Conservation (phyloP, 2,329 filamentous ascomycete species). For the Xylariaceae sp. region DNA sequence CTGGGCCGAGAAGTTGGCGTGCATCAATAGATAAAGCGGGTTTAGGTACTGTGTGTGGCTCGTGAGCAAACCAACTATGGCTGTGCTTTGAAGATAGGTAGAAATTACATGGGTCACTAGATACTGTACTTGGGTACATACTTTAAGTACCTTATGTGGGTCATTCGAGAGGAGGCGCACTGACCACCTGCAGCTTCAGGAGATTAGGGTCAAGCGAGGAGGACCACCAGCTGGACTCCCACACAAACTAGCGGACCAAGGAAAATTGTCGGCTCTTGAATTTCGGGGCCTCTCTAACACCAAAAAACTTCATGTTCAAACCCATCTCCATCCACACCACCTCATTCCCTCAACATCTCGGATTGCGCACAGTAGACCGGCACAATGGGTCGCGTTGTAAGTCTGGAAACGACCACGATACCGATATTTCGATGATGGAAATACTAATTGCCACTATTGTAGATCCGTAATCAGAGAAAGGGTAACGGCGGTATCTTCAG, state of each 20-base stretch:
- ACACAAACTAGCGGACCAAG: constrained; percentile 41
- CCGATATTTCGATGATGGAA: constrained; percentile 10
- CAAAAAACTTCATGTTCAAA: constrained; percentile 38
- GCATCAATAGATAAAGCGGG: background rate
- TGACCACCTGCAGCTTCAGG: constrained; percentile 14
- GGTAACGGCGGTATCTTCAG: constrained; percentile 46
- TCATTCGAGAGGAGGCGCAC: constrained; percentile 11
- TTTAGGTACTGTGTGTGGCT: background rate
- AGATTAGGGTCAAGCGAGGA: constrained; percentile 43
- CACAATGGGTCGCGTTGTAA: constrained; percentile 48
- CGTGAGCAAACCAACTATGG: background rate
- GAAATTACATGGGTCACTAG: background rate
- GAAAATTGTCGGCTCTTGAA: constrained; percentile 44
- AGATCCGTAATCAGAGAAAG: constrained; percentile 68
- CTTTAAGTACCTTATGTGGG: background rate
- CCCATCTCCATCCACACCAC: constrained; percentile 28
- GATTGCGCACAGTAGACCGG: constrained; percentile 45
- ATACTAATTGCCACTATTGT: constrained; percentile 28
- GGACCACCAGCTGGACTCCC: constrained; percentile 36
- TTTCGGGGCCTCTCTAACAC: constrained; percentile 35
- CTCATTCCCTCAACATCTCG: constrained; percentile 40
- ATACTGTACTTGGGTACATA: background rate
- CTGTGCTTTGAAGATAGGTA: no score
- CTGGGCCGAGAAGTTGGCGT: background rate
- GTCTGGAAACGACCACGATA: constrained; percentile 24